Evolutionary conservation across 225 moss, liverwort and hornwort species (phyloP), one percentile per base, ranked within the genome.

Genomic region (Polytrichum commune): DNA sequence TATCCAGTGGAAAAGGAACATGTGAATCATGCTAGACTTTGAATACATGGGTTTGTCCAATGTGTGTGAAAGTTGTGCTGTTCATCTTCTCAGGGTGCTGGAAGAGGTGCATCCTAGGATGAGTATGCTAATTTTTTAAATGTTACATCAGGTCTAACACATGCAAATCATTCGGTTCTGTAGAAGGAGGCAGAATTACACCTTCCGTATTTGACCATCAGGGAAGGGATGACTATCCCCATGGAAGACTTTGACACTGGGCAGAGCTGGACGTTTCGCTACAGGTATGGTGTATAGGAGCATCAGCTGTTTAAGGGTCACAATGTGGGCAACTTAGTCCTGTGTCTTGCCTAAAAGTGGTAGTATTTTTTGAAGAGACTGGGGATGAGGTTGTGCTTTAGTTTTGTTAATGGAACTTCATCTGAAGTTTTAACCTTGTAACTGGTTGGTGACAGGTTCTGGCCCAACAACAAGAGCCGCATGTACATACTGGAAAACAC

Each of bases 391-490:
- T 35, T 35, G 46, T 46, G 46, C 46, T 46, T 4, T 46, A 13
- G 46, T 46, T 46, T 46, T 16, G 46, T 46, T 16, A 16, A 13
- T 3, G 13, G 46, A 46, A 3, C 46, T 46, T 46, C 46, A 46
- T 3, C 4, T 13, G 13, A 46, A 46, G 46, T 46, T 46, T 46
- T 46, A 46, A 46, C 46, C 13, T 46, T 46, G 3, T 46, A 46
- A 46, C 13, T 46, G 13, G 46, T 46, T 46, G 65, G 32, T 22
- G 20, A 8, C 73, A 87, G 87, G 77, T 87, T 81, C 57, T 87
- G 87, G 87, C 81, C 87, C 25, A 87, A 87, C 62, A 87, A 87
- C 77, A 87, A 84, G 77, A 87, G 87, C 79, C 87, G 87, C 46
- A 87, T 87, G 87, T 87, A 87, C 70, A 69, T 87, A 69, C 79